Base-by-base conservation (phyloP, 208 protist genomes). In the Crithidia bombi region DNA sequence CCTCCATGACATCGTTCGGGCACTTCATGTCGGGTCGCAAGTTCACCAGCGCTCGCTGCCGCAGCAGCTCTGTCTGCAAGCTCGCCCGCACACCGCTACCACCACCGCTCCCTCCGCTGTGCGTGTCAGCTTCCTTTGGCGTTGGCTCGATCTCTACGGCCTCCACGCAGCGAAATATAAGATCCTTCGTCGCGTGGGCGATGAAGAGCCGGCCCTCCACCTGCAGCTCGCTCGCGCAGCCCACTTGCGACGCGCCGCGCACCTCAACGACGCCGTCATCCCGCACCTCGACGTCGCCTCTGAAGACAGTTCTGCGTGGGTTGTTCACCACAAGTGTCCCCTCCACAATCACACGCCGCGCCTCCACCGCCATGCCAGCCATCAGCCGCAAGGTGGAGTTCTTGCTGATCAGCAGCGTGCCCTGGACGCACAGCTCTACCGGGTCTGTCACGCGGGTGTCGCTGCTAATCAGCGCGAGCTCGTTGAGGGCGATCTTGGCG, bases 1-100 rank as follows among this genome's bases (percentile, higher is more conserved):
- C 75, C 35, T 71, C 62, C 49, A 90, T 47, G 51, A 84, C 71
- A 23, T 80, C 73, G 12, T 59, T 67, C 6, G 81, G 73, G 47
- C 85, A 90, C 39, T 72, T 23, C 51, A 87, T 82, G 58, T 77
- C 68, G 19, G 63, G 65, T 9, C 69, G 76, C 10, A 90, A 65
- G n/a, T 77, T 70, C 57, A 62, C 71, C 57, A 77, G 39, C 61
- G 64, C 70, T 6, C 76, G 69, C 33, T 68, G 58, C 39, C 72
- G 72, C 72, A 71, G 58, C 64, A 62, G 25, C 55, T 70, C 55
- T 15, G 35, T 56, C 61, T 66, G 61, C 61, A 56, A 12, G 61
- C 61, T 66, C 12, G 33, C 33, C 47, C 61, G 61, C 3, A 41
- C 59, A 0, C 15, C 41, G 55, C 36, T 33, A n/a, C 36, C 44